phyloP scores from a whole-genome alignment of 192 early-diverging fungal species.

The Entomortierella lignicola region DNA sequence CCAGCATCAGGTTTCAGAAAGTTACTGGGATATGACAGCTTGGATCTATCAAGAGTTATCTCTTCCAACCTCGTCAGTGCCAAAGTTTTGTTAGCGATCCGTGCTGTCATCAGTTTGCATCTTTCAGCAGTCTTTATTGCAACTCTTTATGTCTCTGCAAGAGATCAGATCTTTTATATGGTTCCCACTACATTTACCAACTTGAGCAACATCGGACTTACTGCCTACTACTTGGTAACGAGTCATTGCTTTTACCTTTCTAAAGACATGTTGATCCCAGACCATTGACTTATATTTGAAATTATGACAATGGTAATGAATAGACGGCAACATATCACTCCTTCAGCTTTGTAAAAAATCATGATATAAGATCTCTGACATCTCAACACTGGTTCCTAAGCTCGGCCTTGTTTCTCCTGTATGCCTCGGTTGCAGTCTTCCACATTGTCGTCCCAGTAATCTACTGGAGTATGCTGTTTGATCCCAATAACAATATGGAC shows the following conservation, averaged over 20 bases:
- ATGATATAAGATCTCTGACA: constrained; percentile 14
- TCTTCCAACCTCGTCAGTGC: constrained; percentile 44
- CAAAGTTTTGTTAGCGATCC: constrained; percentile 11
- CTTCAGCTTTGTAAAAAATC: constrained; percentile 2
- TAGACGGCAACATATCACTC: constrained; percentile 49
- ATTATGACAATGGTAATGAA: too few relatives aligned
- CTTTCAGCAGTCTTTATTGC: constrained; percentile 43
- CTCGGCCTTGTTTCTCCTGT: constrained; percentile 37
- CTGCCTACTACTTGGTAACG: constrained; percentile 45
- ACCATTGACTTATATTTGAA: too few relatives aligned
- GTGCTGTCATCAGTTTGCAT: constrained; percentile 23
- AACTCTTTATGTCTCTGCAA: constrained; percentile 44
- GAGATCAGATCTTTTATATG: constrained; percentile 50
- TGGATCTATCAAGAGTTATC: constrained; percentile 26
- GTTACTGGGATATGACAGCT: constrained; percentile 33
- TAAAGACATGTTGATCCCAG: not conserved
- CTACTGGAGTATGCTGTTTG: constrained; percentile 51
- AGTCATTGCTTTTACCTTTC: not conserved
- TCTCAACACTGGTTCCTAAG: constrained; percentile 50
- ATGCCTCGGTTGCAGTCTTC: constrained; percentile 38
- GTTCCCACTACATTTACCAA: constrained; percentile 51
- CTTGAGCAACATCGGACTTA: constrained; percentile 52
- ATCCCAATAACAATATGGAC: constrained; percentile 54
- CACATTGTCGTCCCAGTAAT: constrained; percentile 50
- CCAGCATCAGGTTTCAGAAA: not conserved